Percentiles rank a stretch among this genome's conserved stretches.
Conservation (phyloP, 352 stramenopile genomes). For the Phytophthora multivora region DNA sequence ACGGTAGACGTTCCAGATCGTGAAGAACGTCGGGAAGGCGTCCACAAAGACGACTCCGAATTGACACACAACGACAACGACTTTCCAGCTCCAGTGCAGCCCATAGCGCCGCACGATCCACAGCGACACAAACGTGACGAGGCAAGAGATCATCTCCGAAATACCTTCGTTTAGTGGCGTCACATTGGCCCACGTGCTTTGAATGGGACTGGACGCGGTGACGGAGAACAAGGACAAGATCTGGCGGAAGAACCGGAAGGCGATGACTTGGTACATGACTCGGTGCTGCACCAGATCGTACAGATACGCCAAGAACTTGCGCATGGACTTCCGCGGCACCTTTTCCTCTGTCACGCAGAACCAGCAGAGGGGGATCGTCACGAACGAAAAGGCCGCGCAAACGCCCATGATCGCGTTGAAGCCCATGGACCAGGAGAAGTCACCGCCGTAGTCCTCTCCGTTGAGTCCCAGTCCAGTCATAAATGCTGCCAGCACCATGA, state of each 20-base stretch:
- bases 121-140: slow-evolving; percentile 47
- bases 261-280: slow-evolving; percentile 61
- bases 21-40: slow-evolving; percentile 54
- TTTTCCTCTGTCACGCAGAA: slow-evolving; percentile 53
- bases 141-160: slow-evolving; percentile 44
- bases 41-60: slow-evolving; percentile 55
- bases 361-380: slow-evolving; percentile 47
- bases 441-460: slow-evolving; percentile 48
- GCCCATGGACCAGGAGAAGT: slow-evolving; percentile 56
- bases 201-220: slow-evolving; percentile 50
- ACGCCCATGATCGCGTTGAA: slow-evolving; percentile 61
- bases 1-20: slow-evolving; percentile 71
- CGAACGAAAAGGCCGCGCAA: slow-evolving; percentile 40
- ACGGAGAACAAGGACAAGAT: slow-evolving; percentile 56
- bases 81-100: slow-evolving; percentile 63
- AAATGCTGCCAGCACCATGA: slow-evolving; percentile 45
- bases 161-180: slow-evolving; percentile 63
- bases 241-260: slow-evolving; percentile 55
- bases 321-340: slow-evolving; percentile 33
- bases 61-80: slow-evolving; percentile 44
- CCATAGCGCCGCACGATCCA: slow-evolving; percentile 51
- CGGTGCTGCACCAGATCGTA: slow-evolving; percentile 53
- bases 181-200: slow-evolving; percentile 59
- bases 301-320: slow-evolving; percentile 40
- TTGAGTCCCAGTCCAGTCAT: slow-evolving; percentile 57